phyloP scores from a whole-genome alignment of 1,284 basidiomycete species.

The Ceratobasidium sp. region DNA sequence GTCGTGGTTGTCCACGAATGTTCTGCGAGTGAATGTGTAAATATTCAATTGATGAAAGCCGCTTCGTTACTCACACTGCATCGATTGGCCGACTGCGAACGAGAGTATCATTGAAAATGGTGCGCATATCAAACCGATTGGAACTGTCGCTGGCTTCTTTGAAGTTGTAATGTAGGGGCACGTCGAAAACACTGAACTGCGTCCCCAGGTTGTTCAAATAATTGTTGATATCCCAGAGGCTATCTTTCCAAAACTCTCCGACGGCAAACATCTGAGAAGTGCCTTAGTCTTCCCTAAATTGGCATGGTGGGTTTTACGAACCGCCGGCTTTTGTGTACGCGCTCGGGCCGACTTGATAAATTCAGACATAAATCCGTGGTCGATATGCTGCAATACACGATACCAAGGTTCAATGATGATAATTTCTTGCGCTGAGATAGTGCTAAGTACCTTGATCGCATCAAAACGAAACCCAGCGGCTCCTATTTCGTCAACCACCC shows the following conservation, averaged over 20 bases:
- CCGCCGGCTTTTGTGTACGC: constrained; percentile 48
- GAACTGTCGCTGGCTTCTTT: constrained; percentile 58
- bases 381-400: constrained; percentile 49
- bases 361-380: constrained; percentile 55
- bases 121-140: constrained; percentile 57
- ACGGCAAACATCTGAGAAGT: constrained; percentile 54
- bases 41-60: not conserved
- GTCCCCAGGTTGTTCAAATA: constrained; percentile 52
- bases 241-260: constrained; percentile 60
- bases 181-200: constrained; percentile 61
- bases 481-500: constrained; percentile 59
- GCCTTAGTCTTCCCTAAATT: not conserved
- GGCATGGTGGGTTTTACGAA: not conserved
- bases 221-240: constrained; percentile 42
- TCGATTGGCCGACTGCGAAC: constrained; percentile 61
- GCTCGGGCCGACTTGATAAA: constrained; percentile 60
- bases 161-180: constrained; percentile 62
- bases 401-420: not conserved
- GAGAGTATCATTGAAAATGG: constrained; percentile 62
- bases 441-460: constrained; percentile 52
- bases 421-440: not conserved
- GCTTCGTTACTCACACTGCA: constrained; percentile 53
- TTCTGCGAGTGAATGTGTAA: constrained; percentile 44
- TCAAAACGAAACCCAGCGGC: constrained; percentile 60
- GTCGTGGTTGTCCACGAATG: constrained; percentile 59